Conservation (phyloP, 306 rosid genomes). For the Carpinus fangiana region DNA sequence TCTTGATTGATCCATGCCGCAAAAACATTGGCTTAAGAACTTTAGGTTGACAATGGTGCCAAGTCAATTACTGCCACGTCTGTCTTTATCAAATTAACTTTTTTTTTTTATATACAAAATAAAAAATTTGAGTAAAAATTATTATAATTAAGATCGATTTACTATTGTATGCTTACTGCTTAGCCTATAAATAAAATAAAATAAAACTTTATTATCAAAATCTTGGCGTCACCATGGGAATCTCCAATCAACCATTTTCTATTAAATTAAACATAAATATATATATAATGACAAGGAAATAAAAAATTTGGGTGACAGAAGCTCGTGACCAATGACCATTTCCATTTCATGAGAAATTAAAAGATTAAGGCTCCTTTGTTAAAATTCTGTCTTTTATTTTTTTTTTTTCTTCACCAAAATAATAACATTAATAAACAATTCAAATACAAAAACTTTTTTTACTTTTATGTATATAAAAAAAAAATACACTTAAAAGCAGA, state of each 20-base stretch:
- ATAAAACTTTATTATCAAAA: not conserved
- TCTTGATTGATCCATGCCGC: not conserved
- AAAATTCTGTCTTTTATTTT: too few relatives aligned
- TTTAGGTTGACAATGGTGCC: not conserved
- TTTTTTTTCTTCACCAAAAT: too few relatives aligned
- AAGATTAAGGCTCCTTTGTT: not conserved
- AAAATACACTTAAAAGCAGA: too few relatives aligned
- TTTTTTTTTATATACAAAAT: not conserved
- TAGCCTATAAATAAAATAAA: not conserved
- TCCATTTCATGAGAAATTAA: not conserved
- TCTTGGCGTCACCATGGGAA: not conserved
- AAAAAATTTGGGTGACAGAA: not conserved
- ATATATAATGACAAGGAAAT: too few relatives aligned
- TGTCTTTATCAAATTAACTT: not conserved
- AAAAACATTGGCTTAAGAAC: not conserved
- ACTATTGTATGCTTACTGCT: not conserved
- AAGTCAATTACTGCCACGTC: not conserved
- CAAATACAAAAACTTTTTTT: too few relatives aligned
- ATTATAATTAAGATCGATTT: not conserved
- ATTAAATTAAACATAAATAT: not conserved
- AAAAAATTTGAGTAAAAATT: not conserved
- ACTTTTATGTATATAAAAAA: too few relatives aligned
- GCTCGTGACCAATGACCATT: not conserved
- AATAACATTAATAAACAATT: too few relatives aligned
- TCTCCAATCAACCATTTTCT: not conserved